Evolutionary conservation across 129 eudicot species (phyloP).

Genomic region (Lonicera japonica): DNA sequence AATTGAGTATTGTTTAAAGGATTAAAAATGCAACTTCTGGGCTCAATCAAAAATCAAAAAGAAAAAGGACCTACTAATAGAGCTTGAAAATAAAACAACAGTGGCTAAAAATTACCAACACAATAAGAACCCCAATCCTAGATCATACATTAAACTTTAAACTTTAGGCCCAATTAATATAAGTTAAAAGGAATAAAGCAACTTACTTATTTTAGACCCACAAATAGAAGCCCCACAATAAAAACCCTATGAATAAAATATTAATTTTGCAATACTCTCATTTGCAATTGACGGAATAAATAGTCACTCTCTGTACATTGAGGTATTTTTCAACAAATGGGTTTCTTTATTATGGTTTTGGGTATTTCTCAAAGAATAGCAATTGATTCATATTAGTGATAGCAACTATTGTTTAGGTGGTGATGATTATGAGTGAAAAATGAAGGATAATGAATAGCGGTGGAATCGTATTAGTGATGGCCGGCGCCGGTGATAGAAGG

Average conservation of each 20-base stretch:
- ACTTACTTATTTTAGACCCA: slow-evolving; percentile 37
- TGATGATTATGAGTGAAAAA: too few relatives aligned
- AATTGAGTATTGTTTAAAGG: too few relatives aligned
- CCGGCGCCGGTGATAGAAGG: too few relatives aligned
- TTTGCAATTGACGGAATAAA: slow-evolving; percentile 60
- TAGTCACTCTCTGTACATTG: too few relatives aligned
- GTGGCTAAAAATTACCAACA: too few relatives aligned
- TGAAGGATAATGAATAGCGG: too few relatives aligned
- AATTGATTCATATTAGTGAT: too few relatives aligned
- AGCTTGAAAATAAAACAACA: slow-evolving; percentile 48
- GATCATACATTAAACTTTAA: slow-evolving; percentile 1
- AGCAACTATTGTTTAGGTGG: too few relatives aligned
- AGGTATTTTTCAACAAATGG: slow-evolving; percentile 16
- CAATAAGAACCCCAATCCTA: slow-evolving; percentile 3
- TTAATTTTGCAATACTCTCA: slow-evolving; percentile 18
- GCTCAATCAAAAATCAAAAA: slow-evolving; percentile 35
- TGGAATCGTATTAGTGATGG: too few relatives aligned
- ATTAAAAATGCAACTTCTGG: too few relatives aligned
- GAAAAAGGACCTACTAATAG: slow-evolving; percentile 23
- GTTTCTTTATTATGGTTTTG: too few relatives aligned
- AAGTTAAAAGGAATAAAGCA: slow-evolving; percentile 18
- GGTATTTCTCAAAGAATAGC: too few relatives aligned
- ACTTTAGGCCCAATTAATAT: background rate
- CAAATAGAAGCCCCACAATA: slow-evolving; percentile 17
- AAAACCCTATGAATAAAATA: background rate